A percentile compares a stretch with the other conserved stretches of the same genome.
Conservation (phyloP, 2,329 filamentous ascomycete genomes). For the Parafenestella ontariensis region DNA sequence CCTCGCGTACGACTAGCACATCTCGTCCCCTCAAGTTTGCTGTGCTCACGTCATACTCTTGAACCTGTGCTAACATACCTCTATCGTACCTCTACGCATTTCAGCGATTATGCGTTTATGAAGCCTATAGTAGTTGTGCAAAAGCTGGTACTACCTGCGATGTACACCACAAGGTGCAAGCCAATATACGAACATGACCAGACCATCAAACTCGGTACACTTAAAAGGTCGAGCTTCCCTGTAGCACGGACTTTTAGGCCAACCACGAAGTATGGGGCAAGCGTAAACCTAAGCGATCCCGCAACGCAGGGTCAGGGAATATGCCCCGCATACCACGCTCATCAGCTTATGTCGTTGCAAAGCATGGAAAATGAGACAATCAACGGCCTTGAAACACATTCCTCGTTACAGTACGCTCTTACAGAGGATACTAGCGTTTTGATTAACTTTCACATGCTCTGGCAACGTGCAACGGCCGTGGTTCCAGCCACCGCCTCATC, state of each 20-base stretch:
- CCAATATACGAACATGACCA: neutral
- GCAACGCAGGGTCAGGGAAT: neutral
- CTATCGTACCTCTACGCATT: too few species aligned
- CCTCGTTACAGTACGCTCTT: neutral
- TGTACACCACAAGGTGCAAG: neutral
- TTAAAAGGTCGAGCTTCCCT: neutral
- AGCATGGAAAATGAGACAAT: neutral
- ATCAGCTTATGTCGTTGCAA: neutral
- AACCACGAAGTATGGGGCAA: neutral
- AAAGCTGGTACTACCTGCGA: too few species aligned
- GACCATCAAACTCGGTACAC: neutral
- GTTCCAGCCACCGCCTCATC: neutral
- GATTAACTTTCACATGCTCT: neutral
- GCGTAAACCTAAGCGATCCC: neutral
- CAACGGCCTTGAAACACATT: neutral
- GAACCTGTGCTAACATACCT: too few species aligned
- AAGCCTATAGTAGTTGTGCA: too few species aligned
- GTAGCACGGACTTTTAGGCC: neutral
- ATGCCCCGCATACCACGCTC: too few species aligned
- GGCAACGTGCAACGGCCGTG: neutral
- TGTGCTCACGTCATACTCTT: too few species aligned
- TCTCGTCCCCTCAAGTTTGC: too few species aligned
- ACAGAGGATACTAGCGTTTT: neutral
- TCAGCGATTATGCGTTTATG: too few species aligned
- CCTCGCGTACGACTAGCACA: too few species aligned